Evolutionary conservation across 2,329 filamentous ascomycete species (phyloP).

Genomic region (Fusarium sp.): DNA sequence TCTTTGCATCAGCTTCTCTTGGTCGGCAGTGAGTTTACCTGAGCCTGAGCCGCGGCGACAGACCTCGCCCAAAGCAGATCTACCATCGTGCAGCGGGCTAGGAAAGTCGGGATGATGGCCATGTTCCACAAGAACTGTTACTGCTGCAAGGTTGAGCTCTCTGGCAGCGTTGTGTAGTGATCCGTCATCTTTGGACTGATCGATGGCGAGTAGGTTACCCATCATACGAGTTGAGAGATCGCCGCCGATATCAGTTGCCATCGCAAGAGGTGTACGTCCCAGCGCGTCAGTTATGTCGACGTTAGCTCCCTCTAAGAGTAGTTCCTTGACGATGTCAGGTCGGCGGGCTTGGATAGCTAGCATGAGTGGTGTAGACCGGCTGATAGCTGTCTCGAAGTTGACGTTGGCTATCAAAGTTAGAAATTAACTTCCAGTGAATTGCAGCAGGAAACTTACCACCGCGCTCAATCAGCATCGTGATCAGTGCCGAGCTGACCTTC

Average conservation of each 20-base stretch:
- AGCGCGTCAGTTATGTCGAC: conserved; percentile 70
- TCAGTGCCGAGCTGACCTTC: conserved; percentile 70
- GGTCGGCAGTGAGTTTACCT: conserved; percentile 60
- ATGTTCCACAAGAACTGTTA: conserved; percentile 69
- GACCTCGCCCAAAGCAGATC: conserved; percentile 75
- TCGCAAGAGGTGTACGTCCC: conserved; percentile 72
- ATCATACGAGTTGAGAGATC: conserved; percentile 68
- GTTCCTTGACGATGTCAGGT: conserved; percentile 69
- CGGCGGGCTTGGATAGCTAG: conserved; percentile 70
- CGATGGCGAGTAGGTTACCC: conserved; percentile 68
- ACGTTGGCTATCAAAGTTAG: conserved; percentile 63
- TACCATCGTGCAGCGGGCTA: conserved; percentile 72
- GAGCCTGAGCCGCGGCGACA: conserved; percentile 69
- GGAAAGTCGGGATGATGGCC: conserved; percentile 77
- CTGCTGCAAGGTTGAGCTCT: conserved; percentile 69
- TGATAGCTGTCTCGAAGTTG: conserved; percentile 67
- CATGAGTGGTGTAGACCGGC: conserved; percentile 71
- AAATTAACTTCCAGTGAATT: background rate
- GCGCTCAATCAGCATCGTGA: conserved; percentile 68
- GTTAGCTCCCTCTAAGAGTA: conserved; percentile 72
- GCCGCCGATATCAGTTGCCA: conserved; percentile 70
- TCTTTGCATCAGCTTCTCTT: conserved; percentile 69
- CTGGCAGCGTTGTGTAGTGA: conserved; percentile 76
- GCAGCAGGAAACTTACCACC: conserved; percentile 53
- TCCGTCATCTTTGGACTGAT: conserved; percentile 73